A percentile compares a stretch with the other conserved stretches of the same genome.
These are phyloP conservation scores for Chimonanthus praecox DNA, from an alignment of 164 flowering plant genomes.

Conservation along the genomic window DNA sequence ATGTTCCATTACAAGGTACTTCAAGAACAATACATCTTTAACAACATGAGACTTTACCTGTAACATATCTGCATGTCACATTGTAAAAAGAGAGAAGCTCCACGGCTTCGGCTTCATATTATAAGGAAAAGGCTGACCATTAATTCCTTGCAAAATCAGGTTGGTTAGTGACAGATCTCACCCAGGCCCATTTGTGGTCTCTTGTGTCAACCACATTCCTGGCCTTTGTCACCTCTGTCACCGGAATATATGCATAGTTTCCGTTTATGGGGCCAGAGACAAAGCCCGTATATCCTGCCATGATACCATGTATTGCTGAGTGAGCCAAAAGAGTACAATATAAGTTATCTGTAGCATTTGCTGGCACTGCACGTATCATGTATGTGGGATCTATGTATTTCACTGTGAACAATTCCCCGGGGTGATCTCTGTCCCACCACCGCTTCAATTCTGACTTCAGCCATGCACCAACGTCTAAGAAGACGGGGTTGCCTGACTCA, in stretches of 20 bases:
- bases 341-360: conserved; percentile 70
- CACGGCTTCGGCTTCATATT: background rate
- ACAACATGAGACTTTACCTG: background rate
- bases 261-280: conserved; percentile 76
- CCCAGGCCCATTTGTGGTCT: conserved; percentile 96
- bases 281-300: conserved; percentile 88
- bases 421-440: conserved; percentile 76
- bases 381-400: conserved; percentile 88
- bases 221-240: conserved; percentile 54
- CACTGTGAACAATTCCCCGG: conserved; percentile 55
- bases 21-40: background rate
- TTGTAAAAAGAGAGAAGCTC: background rate
- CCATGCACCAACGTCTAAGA: conserved; percentile 84
- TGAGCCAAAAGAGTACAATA: conserved; percentile 81
- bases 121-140: background rate
- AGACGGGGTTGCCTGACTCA: conserved; percentile 72
- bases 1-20: background rate
- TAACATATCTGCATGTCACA: too few species aligned
- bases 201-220: conserved; percentile 48
- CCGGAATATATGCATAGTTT: conserved; percentile 67
- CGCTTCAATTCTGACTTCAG: conserved; percentile 65
- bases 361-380: conserved; percentile 82
- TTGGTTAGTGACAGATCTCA: conserved; percentile 74
- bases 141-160: conserved; percentile 61
- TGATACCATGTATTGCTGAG: conserved; percentile 77